Base-by-base conservation (phyloP, 179 eudicot genomes). In the Carnegiea gigantea region DNA sequence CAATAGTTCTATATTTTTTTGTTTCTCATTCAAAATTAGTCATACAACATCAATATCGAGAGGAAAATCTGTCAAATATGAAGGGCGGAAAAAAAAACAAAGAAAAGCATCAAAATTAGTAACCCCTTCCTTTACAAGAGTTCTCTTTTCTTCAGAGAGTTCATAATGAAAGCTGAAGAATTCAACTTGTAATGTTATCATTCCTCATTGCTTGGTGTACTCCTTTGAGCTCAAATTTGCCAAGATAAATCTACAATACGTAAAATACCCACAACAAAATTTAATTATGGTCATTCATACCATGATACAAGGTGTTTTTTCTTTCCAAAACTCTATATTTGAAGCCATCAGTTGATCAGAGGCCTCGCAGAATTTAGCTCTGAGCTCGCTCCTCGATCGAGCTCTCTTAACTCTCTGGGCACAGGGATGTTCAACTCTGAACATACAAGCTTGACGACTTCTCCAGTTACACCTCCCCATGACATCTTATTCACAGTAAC, bases 401-500 rank as follows among this genome's bases (percentile, higher is more conserved):
- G 79, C 53, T 87, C 83, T 51, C 89, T 83, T 75, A 86, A 77
- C 78, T 90, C 94, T 60, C 84, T 89, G 1, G 97, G 98, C 78
- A 89, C 76, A 10, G 97, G 97, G 64, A 96, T 87, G 73, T 89
- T 87, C 70, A 96, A 88, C 80, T 96, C 99, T 20, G 93, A 90
- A 82, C 98, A 96, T 72, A 96, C 92, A 24, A 96, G 86, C 80
- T 91, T 85, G 70, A 92, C 84, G 23, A 96, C 87, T 70, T 88
- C 87, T 33, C 91, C 93, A 14, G 98, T 96, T 77, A 88, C 95
- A 43, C 77, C 84, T 76, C 98, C 99, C 74, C 92, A 87, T 18
- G 97, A 94, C 97, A 96, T 89, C 77, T 96, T 96, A 81, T 96
- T 96, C 36, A 94, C 77, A 8, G 99, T 96, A 77, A 96, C 86